Base-by-base conservation (phyloP, 164 flowering plant species). In the Vitis amurensis region DNA sequence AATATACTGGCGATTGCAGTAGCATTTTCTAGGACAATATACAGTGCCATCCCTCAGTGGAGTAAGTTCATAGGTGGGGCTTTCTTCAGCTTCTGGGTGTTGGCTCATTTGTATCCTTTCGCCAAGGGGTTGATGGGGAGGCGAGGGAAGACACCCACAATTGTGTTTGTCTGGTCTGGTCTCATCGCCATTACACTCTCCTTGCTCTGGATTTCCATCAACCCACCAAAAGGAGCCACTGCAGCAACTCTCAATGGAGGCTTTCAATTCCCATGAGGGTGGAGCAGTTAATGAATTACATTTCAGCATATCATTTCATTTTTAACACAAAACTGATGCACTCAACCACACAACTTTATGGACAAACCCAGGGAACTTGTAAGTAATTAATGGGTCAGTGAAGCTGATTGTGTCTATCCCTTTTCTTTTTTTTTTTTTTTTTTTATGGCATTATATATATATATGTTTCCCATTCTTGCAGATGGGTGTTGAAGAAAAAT, bases 71-170 rank as follows among this genome's bases (percentile, higher is more conserved):
- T 89, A 1, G 96, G 93, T 0, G 93, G 96, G 0, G 90, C 85
- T 0, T 91, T 91, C 74, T 91, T 91, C 55, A 88, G 92, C 76
- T 86, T 89, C 59, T 91, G 96, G 96, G 96, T 91, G 58, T 74
- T 91, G 78, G 87, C 86, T 23, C 96, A 91, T 77, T 64, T 85
- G 65, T 91, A 91, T 61, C 96, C 97, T 2, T 91, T 91, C 15
- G 97, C 97, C 2, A 91, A 91, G 52, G 97, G 97, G 6, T 69
- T 91, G 74, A 89, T 91, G 93, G 96, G 96, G 1, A 81, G 88
- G 69, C 75, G 91, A 72, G 78, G 89, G 19, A 91, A 87, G 81
- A 86, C 93, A 0, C 96, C 93, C 0, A 89, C 96, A 0, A 89
- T 88, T 31, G 96, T 88, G 19, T 85, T 86, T 55, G 91, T 90